Evolutionary conservation across 257 asterid genomes (phyloP).

Genomic region (Fraxinus anomala): DNA sequence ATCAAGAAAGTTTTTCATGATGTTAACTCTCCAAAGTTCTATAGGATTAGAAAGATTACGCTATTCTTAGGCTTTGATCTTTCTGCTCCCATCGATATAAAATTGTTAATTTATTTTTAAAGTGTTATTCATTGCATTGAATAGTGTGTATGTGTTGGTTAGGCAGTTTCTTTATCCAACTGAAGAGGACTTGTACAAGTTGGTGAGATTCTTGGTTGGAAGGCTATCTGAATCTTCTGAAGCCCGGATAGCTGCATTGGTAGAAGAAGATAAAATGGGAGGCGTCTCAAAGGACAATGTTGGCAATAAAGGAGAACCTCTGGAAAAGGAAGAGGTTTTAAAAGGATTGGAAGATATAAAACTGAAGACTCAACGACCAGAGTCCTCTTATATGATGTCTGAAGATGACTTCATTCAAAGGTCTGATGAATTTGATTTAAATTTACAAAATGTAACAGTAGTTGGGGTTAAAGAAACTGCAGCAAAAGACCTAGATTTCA

Average conservation of each 20-base stretch:
- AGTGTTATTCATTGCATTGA: conserved; percentile 21
- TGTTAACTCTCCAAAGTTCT: neutral
- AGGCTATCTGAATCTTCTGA: conserved; percentile 48
- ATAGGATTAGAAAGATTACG: neutral
- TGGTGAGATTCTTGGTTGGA: conserved; percentile 61
- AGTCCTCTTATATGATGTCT: conserved; percentile 7
- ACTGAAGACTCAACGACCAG: conserved; percentile 24
- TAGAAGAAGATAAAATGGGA: conserved; percentile 21
- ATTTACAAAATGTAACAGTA: conserved; percentile 9
- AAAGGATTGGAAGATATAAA: conserved; percentile 22
- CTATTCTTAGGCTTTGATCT: conserved; percentile 2
- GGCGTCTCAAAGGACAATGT: conserved; percentile 17
- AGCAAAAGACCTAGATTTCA: conserved; percentile 13
- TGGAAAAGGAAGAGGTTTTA: conserved; percentile 31
- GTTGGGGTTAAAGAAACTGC: conserved; percentile 25
- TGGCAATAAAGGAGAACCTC: conserved; percentile 20
- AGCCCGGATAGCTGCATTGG: conserved; percentile 24
- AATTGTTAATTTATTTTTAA: neutral
- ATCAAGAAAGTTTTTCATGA: neutral
- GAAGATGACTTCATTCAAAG: conserved; percentile 15
- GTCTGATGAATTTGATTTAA: conserved; percentile 27
- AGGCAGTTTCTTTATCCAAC: conserved; percentile 84
- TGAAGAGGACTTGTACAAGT: conserved; percentile 60
- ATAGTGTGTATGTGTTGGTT: conserved; percentile 38
- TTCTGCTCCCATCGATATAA: neutral